Evolutionary conservation across 495 filamentous ascomycete genomes (phyloP), one percentile per base, ranked within the genome.

Genomic region (Symbiotaphrina buchneri): DNA sequence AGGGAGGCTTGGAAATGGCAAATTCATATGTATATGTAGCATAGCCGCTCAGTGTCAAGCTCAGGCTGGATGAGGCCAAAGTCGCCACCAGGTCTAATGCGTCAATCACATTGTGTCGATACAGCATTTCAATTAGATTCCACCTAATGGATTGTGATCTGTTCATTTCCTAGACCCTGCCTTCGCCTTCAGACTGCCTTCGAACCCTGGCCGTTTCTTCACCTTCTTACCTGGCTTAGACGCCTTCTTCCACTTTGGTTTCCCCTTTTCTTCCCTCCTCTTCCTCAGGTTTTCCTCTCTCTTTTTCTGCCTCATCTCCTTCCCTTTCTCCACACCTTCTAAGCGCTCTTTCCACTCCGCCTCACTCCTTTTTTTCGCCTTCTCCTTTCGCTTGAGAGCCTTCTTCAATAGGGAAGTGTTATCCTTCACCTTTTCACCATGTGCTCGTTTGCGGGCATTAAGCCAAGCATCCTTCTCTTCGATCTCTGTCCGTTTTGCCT

Each of bases 401-500:
- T 93, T 93, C 65, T 90, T 90, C 8, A 97, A 63, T 21, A 95
- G 47, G n/a, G 62, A 68, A 31, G 76, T 76, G 46, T 91, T 78
- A 38, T 95, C 82, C 35, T 69, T 62, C n/a, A 93, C 70, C 41
- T 82, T 80, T 47, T 93, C 83, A 18, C 87, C 81, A 39, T 85
- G 76, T 3, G 77, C 81, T 17, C 77, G 72, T 49, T 84, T 79
- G 51, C 81, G 69, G 5, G 85, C 87, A 30, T 83, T 85, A 35
- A 90, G 59, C 87, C 87, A 97, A 30, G 69, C 50, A 44, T 97
- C 85, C 55, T 94, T 94, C 52, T 94, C 82, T 37, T 78, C 67
- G 14, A 95, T 65, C 32, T 87, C 75, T 29, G 68, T 73, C 24
- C 71, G 74, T 54, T 92, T 85, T 38, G 68, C 63, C 2, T 70